Base-by-base conservation (phyloP, 2,329 filamentous ascomycete genomes). In the Curvularia sp. region DNA sequence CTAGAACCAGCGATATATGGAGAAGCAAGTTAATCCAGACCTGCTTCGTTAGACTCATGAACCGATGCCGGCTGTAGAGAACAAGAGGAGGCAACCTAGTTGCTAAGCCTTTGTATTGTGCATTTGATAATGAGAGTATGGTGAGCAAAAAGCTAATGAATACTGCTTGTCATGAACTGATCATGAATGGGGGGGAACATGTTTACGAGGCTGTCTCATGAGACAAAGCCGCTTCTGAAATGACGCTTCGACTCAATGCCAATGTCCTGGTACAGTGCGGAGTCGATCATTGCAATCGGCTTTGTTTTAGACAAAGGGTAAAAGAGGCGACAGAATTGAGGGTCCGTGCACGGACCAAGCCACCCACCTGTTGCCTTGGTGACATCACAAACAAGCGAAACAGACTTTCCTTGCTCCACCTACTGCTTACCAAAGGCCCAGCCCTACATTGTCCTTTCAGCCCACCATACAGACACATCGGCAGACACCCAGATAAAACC, bases 321-420 rank as follows among this genome's bases (percentile, higher is more conserved):
- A 39, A 45, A 6, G 52, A 55, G 27, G 36, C 34, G 18, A 43
- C 21, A 54, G 28, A 30, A 32, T 19, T 7, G 19, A 30, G 36
- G 19, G 13, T 15, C 6, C 10, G 38, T n/a, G 53, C 53, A 56
- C 55, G 50, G 50, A 19, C 50, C 56, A 19, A 3, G 51, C n/a
- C 32, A 19, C 50, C 56, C 9, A 15, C 56, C 48, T 53, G 63
- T 65, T 65, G 60, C 63, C 63, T 65, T 49, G 63, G 63, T 65
- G 63, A 65, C 63, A 65, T 65, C 63, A 65, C 63, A 63, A 63
- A 65, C 63, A 65, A 65, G 60, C 60, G 51, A 45, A 49, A 45
- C 60, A 59, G 53, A 61, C 46, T 61, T 65, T 60, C 52, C 48
- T 34, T 41, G 46, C 53, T 58, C 57, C 50, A 57, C 57, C 43